phyloP scores from a whole-genome alignment of 345 rosid species.

The Conringia planisiliqua region DNA sequence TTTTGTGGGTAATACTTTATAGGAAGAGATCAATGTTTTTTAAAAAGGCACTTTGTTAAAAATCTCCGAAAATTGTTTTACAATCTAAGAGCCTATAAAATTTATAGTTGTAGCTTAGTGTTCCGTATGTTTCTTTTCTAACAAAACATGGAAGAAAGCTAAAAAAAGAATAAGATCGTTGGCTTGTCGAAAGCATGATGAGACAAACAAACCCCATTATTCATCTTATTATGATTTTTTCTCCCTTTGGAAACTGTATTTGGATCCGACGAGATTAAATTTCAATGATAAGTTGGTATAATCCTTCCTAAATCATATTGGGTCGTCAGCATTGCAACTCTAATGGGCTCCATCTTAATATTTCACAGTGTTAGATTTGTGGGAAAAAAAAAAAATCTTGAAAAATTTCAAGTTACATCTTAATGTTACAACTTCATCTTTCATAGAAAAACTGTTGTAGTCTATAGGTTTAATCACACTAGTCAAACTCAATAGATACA shows the following conservation, averaged over 20 bases:
- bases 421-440: background rate
- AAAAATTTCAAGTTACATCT: background rate
- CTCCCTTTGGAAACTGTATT: background rate
- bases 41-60: background rate
- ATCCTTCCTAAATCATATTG: background rate
- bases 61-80: background rate
- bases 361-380: background rate
- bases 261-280: background rate
- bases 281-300: slow-evolving; percentile 5
- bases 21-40: background rate
- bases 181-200: slow-evolving; percentile 20
- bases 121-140: background rate
- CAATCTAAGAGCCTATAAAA: background rate
- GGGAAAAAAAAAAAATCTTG: background rate
- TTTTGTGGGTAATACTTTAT: too few relatives aligned
- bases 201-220: slow-evolving; percentile 16
- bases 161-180: background rate
- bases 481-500: background rate
- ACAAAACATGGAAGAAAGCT: background rate
- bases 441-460: background rate
- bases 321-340: slow-evolving; percentile 25
- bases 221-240: background rate
- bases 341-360: slow-evolving; percentile 10
- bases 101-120: background rate
- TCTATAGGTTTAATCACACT: background rate